These are phyloP conservation scores for Aschersonia sp. DNA, from an alignment of 2,329 filamentous ascomycete species.

Conservation along the genomic window DNA sequence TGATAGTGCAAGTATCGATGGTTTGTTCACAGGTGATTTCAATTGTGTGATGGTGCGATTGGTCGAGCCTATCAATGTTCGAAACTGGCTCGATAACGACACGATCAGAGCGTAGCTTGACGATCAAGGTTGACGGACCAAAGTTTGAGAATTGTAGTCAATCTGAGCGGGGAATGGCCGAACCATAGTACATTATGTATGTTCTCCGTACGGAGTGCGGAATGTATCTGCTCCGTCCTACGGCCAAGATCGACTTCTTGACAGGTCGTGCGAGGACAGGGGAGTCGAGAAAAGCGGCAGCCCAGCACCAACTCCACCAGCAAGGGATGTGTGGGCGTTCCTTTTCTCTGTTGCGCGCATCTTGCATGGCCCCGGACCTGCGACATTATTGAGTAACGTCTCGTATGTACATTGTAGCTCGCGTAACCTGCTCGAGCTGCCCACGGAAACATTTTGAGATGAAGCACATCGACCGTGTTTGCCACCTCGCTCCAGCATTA, in stretches of 20 bases:
- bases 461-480: no score
- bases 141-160: not conserved
- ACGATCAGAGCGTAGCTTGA: no score
- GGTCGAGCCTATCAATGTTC: no score
- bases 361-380: not conserved
- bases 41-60: no score
- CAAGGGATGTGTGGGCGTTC: not conserved
- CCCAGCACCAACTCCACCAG: constrained; percentile 1
- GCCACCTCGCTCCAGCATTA: no score
- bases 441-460: no score
- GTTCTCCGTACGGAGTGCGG: no score
- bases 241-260: not conserved
- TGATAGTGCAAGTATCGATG: no score
- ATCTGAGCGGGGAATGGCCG: not conserved
- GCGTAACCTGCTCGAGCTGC: not conserved
- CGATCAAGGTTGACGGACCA: not conserved
- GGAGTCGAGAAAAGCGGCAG: constrained; percentile 1
- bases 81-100: no score
- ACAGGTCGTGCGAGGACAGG: not conserved
- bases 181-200: not conserved
- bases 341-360: not conserved
- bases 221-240: not conserved
- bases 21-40: no score
- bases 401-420: not conserved
- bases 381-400: not conserved